These are phyloP conservation scores for Aspergillus sclerotioniger DNA, from an alignment of 495 filamentous ascomycete genomes.

Conservation along the genomic window DNA sequence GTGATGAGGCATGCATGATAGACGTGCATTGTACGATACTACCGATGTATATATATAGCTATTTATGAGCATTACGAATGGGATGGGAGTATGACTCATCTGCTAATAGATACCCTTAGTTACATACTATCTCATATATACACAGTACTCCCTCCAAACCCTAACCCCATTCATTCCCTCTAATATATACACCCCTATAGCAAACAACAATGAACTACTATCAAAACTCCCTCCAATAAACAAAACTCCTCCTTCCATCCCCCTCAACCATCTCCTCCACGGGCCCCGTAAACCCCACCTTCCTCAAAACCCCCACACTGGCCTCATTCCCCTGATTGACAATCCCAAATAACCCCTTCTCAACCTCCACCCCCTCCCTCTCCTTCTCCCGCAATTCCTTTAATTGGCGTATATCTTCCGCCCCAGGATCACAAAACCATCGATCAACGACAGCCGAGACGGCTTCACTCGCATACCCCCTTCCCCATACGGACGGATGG, in stretches of 20 bases:
- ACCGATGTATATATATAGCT: neutral
- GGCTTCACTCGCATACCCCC: slow-evolving; percentile 21
- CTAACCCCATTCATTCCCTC: neutral
- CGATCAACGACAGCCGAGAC: slow-evolving; percentile 8
- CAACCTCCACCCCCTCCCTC: neutral
- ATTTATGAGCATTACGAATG: neutral
- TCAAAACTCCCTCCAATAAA: slow-evolving; percentile 7
- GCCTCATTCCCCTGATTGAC: slow-evolving; percentile 9
- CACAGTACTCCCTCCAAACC: neutral
- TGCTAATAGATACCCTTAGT: neutral
- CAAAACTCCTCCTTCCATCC: slow-evolving; percentile 11
- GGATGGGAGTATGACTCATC: neutral
- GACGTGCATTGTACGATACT: neutral
- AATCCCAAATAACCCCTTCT: slow-evolving; percentile 9
- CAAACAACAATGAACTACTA: too few relatives aligned
- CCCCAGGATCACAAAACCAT: slow-evolving; percentile 4
- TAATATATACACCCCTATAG: neutral
- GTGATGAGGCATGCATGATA: neutral
- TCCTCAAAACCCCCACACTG: slow-evolving; percentile 19
- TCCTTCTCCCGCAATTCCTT: neutral
- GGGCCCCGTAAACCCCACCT: slow-evolving; percentile 15
- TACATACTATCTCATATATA: neutral
- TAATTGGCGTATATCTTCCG: neutral
- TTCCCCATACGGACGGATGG: slow-evolving; percentile 15
- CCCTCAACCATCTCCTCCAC: slow-evolving; percentile 11